Conservation (phyloP, 257 asterid species). For the Gentiana macrophylla region DNA sequence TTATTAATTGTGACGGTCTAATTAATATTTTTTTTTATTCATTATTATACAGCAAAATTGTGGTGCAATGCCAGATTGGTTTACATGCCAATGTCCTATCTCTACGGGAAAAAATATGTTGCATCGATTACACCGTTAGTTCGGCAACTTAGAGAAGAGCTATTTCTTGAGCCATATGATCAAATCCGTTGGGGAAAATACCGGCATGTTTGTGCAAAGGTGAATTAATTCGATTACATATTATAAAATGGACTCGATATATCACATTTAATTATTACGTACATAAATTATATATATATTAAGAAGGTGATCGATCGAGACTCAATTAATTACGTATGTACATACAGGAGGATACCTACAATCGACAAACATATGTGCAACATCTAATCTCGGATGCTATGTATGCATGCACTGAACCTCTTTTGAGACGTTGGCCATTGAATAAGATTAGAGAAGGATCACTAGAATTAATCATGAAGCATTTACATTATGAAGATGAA, state of each 20-base stretch:
- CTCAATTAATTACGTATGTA: too few relatives aligned
- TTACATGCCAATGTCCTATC: too few relatives aligned
- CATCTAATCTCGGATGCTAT: conserved; percentile 22
- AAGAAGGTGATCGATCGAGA: too few relatives aligned
- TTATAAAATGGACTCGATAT: neutral
- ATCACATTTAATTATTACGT: too few relatives aligned
- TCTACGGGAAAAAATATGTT: neutral
- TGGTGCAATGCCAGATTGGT: too few relatives aligned
- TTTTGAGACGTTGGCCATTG: conserved; percentile 27
- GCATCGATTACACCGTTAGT: neutral
- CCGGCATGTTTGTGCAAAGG: neutral
- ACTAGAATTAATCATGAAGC: conserved; percentile 18
- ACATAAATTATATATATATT: neutral
- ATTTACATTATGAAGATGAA: conserved; percentile 29
- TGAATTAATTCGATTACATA: neutral
- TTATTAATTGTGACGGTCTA: too few relatives aligned
- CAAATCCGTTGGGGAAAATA: neutral
- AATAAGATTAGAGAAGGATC: conserved; percentile 26
- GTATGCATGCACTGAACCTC: conserved; percentile 15
- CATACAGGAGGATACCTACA: conserved; percentile 23
- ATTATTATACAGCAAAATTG: too few relatives aligned
- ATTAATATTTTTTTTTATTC: too few relatives aligned
- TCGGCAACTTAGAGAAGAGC: neutral
- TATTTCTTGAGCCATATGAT: neutral
- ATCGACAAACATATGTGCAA: conserved; percentile 22